Evolutionary conservation across 2,329 filamentous ascomycete genomes (phyloP).

Genomic region (Lachnellula cervina): DNA sequence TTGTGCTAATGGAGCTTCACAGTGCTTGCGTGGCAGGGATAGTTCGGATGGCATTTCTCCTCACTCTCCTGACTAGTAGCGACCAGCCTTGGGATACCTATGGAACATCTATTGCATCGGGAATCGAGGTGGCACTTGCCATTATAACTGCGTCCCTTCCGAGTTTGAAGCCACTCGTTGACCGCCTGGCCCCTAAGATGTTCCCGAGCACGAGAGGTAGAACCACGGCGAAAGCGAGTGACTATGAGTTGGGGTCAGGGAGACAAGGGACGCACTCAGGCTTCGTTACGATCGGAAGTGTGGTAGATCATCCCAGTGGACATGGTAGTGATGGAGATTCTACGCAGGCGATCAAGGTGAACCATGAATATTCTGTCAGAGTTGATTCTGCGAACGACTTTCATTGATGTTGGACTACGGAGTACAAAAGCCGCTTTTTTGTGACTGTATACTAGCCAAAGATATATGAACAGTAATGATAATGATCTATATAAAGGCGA

Average conservation of each 20-base stretch:
- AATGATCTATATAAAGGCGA: too few species aligned
- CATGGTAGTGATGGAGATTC: background rate
- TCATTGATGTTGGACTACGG: background rate
- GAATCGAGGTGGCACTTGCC: constrained; percentile 1
- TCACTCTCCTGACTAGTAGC: background rate
- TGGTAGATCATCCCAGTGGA: background rate
- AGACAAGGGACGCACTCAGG: background rate
- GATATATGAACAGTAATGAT: too few species aligned
- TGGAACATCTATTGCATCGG: constrained; percentile 1
- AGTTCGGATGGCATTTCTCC: constrained; percentile 5
- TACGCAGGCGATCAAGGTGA: constrained; percentile 1
- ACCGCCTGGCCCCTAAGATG: background rate
- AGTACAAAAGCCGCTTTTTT: too few species aligned
- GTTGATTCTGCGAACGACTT: background rate
- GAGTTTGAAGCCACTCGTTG: background rate
- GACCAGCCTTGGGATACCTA: constrained; percentile 3
- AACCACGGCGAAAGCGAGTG: background rate
- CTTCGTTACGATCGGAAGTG: background rate
- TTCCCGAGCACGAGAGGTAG: background rate
- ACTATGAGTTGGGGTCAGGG: constrained; percentile 1
- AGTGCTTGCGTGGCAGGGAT: constrained; percentile 11
- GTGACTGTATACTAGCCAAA: too few species aligned
- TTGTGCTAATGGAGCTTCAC: background rate
- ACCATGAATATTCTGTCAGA: background rate
- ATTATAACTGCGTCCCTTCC: constrained; percentile 1